Base-by-base conservation (phyloP, 1,284 basidiomycete genomes). In the Acaromyces ingoldii region DNA sequence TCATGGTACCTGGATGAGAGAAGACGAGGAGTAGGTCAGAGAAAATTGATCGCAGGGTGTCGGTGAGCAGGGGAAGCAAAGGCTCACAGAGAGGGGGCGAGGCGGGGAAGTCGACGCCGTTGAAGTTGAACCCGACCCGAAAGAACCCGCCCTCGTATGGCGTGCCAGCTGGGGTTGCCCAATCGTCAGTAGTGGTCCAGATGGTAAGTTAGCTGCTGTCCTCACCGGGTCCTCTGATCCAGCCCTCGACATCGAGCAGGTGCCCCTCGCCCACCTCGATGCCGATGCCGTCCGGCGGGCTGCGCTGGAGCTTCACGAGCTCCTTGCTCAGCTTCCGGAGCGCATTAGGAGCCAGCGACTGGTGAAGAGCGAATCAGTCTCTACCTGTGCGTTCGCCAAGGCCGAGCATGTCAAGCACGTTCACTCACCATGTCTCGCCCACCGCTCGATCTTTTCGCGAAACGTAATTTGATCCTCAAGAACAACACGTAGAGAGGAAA, bases 131-230 rank as follows among this genome's bases (percentile, higher is more conserved):
- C 0, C 49, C 55, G 43, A 68, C 54, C 9, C 51, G 53, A 26
- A 66, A 68, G 31, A 31, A 58, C 38, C 60, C 55, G 29, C 57
- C 61, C n/a, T 53, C 83, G 76, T 93, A 96, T 0, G 91, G 91
- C 30, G 91, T 95, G 26, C 87, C 87, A 72, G 87, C 88, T 89
- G 71, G 29, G 24, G 22, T 2, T 2, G 3, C 46, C 5, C 15
- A 22, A 6, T 31, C 28, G 26, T 30, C 37, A 3, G 22, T 15
- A 13, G n/a, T 40, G 17, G n/a, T 36, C n/a, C 4, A 46, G 7
- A 36, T 11, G 38, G n/a, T 17, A 6, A 41, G 7, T 15, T 30
- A 19, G 25, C n/a, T 40, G 21, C 11, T 40, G 6, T 3, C 6
- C 39, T 31, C 15, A 44, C 42, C 40, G 7, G 63, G 54, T 21